phyloP scores from a whole-genome alignment of 768 basidiomycete species.

The Boletus sensibilis region DNA sequence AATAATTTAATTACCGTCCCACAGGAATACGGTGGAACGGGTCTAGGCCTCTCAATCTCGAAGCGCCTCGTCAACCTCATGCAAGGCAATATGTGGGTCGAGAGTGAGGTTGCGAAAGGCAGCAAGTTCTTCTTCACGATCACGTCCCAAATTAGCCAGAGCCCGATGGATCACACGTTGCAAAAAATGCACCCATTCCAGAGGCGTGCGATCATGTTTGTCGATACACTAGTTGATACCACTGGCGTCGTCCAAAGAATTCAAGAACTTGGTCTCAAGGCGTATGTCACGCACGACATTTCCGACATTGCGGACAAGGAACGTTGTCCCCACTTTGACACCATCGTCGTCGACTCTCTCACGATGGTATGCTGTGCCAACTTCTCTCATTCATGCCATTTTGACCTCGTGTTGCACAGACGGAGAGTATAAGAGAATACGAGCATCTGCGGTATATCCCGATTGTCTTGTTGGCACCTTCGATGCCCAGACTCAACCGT shows the following conservation, averaged over 20 bases:
- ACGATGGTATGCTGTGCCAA: constrained; percentile 58
- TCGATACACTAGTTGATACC: constrained; percentile 79
- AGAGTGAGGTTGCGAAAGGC: constrained; percentile 89
- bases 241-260: constrained; percentile 77
- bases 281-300: constrained; percentile 76
- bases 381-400: not conserved
- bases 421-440: constrained; percentile 84
- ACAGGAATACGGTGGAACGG: constrained; percentile 96
- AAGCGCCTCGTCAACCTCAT: constrained; percentile 96
- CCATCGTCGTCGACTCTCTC: constrained; percentile 91
- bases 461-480: constrained; percentile 84
- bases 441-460: constrained; percentile 97
- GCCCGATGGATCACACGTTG: constrained; percentile 68
- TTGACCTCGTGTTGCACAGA: constrained; percentile 46
- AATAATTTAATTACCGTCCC: constrained; percentile 14
- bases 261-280: constrained; percentile 72
- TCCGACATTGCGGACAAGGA: constrained; percentile 80
- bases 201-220: constrained; percentile 86
- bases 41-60: constrained; percentile 94
- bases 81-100: constrained; percentile 99
- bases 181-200: constrained; percentile 84
- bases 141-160: constrained; percentile 77
- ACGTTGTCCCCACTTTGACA: constrained; percentile 85
- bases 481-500: constrained; percentile 74
- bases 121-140: constrained; percentile 97